phyloP scores from a whole-genome alignment of 306 rosid species.

The Clitoria ternatea region DNA sequence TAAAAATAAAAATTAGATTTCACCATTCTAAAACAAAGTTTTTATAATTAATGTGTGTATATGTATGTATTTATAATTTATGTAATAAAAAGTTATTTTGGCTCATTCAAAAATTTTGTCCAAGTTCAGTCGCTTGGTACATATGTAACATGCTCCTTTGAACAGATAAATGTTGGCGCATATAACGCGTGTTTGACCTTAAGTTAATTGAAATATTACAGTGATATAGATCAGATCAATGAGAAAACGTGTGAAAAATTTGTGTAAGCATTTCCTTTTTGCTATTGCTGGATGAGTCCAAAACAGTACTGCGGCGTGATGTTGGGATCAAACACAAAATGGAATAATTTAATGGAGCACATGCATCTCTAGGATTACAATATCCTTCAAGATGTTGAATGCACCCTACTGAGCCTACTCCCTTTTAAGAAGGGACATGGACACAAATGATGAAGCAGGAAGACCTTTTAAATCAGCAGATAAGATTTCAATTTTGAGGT shows the following conservation, averaged over 20 bases:
- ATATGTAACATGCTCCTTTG: no score
- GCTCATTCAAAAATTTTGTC: no score
- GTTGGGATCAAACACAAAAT: background rate
- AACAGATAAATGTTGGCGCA: background rate
- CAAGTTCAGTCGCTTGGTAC: no score
- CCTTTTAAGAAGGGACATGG: background rate
- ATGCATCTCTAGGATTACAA: slow-evolving; percentile 17
- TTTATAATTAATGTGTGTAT: no score
- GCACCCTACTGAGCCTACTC: background rate
- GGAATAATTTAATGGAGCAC: slow-evolving; percentile 21
- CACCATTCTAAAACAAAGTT: no score
- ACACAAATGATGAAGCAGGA: slow-evolving; percentile 23
- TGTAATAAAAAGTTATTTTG: no score
- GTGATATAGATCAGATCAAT: background rate
- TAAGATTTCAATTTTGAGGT: slow-evolving; percentile 22
- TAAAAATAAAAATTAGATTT: no score
- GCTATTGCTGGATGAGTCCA: background rate
- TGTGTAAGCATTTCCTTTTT: background rate
- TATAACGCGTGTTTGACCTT: background rate
- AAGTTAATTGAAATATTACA: background rate
- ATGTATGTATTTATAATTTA: no score
- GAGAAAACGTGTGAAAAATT: background rate
- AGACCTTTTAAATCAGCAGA: background rate
- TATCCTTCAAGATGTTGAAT: slow-evolving; percentile 36
- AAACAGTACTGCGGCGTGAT: background rate